Evolutionary conservation across 2,329 filamentous ascomycete species (phyloP), one percentile per base, ranked within the genome.

Genomic region (Neopestalotiopsis sp.): DNA sequence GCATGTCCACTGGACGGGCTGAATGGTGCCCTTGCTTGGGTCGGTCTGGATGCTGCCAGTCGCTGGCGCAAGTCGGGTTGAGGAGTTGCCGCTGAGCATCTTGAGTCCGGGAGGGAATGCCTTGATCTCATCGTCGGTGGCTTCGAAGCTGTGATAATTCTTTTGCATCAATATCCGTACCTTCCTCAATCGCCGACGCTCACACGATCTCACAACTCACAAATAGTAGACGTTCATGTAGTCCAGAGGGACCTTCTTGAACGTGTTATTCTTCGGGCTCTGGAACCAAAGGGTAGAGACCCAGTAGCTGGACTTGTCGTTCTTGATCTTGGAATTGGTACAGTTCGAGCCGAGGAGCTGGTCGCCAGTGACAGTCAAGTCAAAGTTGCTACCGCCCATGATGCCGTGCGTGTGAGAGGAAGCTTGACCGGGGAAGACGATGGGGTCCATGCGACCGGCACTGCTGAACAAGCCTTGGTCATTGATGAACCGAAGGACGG

Each of bases 141-240:
- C 75, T 72, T 91, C 89, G 78, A 91, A 91, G 80, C 85, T 83
- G 72, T 5, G 74, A 73, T 62, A 28, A 17, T 64, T 61, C 28
- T 38, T 28, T 53, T 4, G 17, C 12, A 57, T 49, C 20, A 38
- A 7, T 66, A 17, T 5, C 13, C 12, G 30, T 28, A n/a, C 45
- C 45, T 9, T 17, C 9, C 45, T 53, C 2, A 1, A 4, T 53
- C 17, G 7, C 1, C 4, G 2, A 42, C 59, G 13, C 17, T 7
- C 34, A 14, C 34, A 32, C n/a, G 20, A 76, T 5, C 32, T 14
- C 58, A 45, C n/a, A 5, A 75, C 84, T 78, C 76, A 89, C 87
- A 92, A 90, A 82, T 95, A 95, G 83, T 96, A 96, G 70, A 88
- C 87, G 75, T 90, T 90, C 87, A 91, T 90, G 77, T 93, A 93